These are phyloP conservation scores for Pholiota molesta DNA, from an alignment of 768 basidiomycete species.

Conservation along the genomic window DNA sequence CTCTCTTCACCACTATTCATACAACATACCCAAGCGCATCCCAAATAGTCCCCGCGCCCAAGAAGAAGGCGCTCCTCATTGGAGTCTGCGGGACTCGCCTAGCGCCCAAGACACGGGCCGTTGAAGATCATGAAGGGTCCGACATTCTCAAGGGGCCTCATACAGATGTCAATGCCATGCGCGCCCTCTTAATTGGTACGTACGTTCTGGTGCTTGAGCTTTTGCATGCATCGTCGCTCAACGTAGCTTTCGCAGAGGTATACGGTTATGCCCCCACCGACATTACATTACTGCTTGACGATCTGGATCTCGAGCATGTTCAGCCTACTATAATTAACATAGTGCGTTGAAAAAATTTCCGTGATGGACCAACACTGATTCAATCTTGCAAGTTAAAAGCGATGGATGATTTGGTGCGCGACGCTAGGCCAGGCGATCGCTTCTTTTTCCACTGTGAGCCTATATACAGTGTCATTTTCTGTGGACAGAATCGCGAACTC, in stretches of 20 bases:
- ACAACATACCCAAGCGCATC: neutral
- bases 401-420: neutral
- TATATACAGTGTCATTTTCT: neutral
- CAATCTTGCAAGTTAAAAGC: neutral
- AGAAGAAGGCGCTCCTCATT: neutral
- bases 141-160: constrained; percentile 6
- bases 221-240: neutral
- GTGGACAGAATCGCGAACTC: neutral
- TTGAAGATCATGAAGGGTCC: neutral
- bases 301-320: neutral
- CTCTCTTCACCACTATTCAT: neutral
- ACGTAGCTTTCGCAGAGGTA: neutral
- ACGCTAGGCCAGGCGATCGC: neutral
- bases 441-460: constrained; percentile 11
- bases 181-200: constrained; percentile 7
- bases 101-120: neutral
- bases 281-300: constrained; percentile 6
- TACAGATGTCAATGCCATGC: constrained; percentile 7
- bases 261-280: constrained; percentile 7
- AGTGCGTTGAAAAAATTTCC: neutral
- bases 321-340: constrained; percentile 3
- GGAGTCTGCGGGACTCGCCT: neutral
- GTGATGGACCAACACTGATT: neutral
- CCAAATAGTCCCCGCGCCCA: neutral
- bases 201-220: neutral